phyloP scores from a whole-genome alignment of 2,329 filamentous ascomycete genomes.

The Trichoderma pleuroti region DNA sequence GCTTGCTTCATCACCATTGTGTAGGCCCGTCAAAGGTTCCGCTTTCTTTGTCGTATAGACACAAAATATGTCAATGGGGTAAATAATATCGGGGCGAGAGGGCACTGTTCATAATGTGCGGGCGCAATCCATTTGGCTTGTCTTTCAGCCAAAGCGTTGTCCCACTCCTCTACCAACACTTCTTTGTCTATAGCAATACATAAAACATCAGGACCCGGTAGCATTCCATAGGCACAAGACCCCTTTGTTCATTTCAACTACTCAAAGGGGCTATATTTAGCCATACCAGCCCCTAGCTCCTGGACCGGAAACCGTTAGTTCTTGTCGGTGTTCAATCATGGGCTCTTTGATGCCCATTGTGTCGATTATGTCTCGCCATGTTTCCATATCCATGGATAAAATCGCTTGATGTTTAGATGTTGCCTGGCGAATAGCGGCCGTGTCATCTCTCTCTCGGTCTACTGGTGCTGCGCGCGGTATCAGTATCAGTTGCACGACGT shows the following conservation, averaged over 20 bases:
- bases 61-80: neutral
- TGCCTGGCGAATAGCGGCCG: conserved; percentile 46
- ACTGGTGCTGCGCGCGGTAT: conserved; percentile 31
- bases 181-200: neutral
- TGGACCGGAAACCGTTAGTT: conserved; percentile 49
- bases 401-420: conserved; percentile 78
- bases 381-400: conserved; percentile 79
- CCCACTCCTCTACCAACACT: neutral
- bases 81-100: neutral
- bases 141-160: neutral
- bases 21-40: neutral
- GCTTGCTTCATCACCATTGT: neutral
- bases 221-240: neutral
- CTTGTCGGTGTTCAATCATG: conserved; percentile 79
- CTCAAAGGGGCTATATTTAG: conserved; percentile 30
- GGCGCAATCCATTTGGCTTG: neutral
- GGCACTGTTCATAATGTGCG: neutral
- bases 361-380: conserved; percentile 74
- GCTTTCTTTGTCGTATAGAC: neutral
- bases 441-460: conserved; percentile 44
- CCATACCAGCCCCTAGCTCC: conserved; percentile 65
- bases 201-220: neutral
- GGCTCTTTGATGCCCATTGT: conserved; percentile 72
- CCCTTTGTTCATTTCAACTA: neutral
- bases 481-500: conserved; percentile 18